Conservation (phyloP, 2,329 filamentous ascomycete species). For the Didymella pomorum region DNA sequence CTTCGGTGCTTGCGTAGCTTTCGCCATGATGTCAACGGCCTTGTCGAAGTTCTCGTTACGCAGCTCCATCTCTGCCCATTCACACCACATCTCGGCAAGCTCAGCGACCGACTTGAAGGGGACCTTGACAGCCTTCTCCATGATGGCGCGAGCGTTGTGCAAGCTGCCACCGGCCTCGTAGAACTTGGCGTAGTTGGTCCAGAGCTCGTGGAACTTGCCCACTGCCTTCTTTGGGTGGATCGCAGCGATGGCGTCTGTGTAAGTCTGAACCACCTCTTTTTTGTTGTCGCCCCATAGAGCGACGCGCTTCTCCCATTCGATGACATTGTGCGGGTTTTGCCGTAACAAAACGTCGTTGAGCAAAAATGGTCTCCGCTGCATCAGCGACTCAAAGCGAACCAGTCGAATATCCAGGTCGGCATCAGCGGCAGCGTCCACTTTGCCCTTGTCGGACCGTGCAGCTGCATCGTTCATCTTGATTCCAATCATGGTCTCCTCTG, state of each 20-base stretch:
- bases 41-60: conserved; percentile 95
- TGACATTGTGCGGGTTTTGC: conserved; percentile 95
- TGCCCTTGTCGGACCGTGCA: conserved; percentile 77
- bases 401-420: conserved; percentile 95
- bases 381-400: conserved; percentile 97
- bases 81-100: conserved; percentile 97
- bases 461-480: conserved; percentile 90
- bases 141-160: conserved; percentile 84
- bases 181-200: conserved; percentile 96
- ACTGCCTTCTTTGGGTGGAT: conserved; percentile 94
- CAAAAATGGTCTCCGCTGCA: conserved; percentile 95
- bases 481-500: conserved; percentile 94
- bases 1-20: conserved; percentile 96
- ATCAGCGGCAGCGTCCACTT: conserved; percentile 82
- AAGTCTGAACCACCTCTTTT: conserved; percentile 88
- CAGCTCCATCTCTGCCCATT: conserved; percentile 98
- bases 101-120: conserved; percentile 98
- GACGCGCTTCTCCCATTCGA: conserved; percentile 98
- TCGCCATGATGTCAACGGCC: conserved; percentile 94
- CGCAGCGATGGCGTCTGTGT: conserved; percentile 90
- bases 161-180: conserved; percentile 90
- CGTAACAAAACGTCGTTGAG: conserved; percentile 94
- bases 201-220: conserved; percentile 92
- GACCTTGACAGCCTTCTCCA: conserved; percentile 98
- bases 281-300: conserved; percentile 95